These are phyloP conservation scores for Hippophae gyantsensis DNA, from an alignment of 306 rosid species.

Conservation along the genomic window DNA sequence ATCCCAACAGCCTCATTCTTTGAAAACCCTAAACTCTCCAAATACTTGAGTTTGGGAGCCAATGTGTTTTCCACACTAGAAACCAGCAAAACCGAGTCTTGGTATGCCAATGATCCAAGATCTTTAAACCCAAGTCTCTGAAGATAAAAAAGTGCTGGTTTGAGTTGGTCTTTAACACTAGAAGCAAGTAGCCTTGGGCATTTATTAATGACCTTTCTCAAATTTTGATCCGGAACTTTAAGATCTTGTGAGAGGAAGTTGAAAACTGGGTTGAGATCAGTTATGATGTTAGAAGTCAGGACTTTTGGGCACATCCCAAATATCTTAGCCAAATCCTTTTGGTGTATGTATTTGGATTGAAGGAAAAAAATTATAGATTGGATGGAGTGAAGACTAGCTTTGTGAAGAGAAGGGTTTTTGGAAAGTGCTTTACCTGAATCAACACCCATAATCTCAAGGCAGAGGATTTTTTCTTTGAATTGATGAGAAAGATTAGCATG, in stretches of 20 bases:
- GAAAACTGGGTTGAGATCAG: constrained; percentile 75
- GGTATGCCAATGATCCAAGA: constrained; percentile 49
- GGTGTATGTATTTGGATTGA: constrained; percentile 57
- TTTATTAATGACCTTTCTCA: constrained; percentile 59
- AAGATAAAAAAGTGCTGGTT: constrained; percentile 58
- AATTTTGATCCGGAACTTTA: constrained; percentile 43
- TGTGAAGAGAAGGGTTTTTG: constrained; percentile 54
- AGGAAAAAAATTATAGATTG: constrained; percentile 60
- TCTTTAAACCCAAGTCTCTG: constrained; percentile 69
- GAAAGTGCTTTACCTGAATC: constrained; percentile 83
- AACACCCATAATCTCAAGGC: constrained; percentile 83
- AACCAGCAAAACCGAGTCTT: constrained; percentile 62
- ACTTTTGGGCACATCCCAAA: constrained; percentile 86
- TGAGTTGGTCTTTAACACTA: constrained; percentile 69
- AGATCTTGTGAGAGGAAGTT: constrained; percentile 50
- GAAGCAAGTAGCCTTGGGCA: constrained; percentile 78
- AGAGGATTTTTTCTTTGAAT: constrained; percentile 76
- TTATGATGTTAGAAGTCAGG: constrained; percentile 54
- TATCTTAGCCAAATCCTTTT: constrained; percentile 58
- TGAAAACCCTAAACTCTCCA: constrained; percentile 53
- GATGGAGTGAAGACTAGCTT: constrained; percentile 47
- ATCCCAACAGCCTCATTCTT: constrained; percentile 41
- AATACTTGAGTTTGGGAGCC: constrained; percentile 53
- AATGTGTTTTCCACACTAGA: constrained; percentile 69
- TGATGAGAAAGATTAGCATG: constrained; percentile 52